Conservation (phyloP, 805 yeast genomes). For the Metschnikowia borealis region DNA sequence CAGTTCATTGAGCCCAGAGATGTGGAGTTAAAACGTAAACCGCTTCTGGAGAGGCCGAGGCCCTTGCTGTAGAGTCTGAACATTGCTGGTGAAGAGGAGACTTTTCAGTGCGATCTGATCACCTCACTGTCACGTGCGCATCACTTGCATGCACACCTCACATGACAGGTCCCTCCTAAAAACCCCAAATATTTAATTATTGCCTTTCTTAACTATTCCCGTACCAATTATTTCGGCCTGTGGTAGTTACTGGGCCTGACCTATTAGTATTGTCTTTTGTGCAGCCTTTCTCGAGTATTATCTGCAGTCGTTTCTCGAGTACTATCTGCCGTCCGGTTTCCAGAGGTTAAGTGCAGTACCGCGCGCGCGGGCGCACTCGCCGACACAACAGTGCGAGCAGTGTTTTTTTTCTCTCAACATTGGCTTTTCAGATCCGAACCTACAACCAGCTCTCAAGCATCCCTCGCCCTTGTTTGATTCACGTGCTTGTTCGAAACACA, state of each 20-base stretch:
- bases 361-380: conserved; percentile 4
- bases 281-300: not conserved
- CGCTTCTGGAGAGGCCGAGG: not conserved
- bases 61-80: not conserved
- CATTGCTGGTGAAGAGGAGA: conserved; percentile 3
- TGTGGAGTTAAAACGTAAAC: conserved; percentile 23
- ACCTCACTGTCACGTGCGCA: conserved; percentile 1
- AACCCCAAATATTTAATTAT: too few relatives aligned
- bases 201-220: too few relatives aligned
- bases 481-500: not conserved
- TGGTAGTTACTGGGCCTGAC: too few relatives aligned
- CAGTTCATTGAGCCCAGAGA: conserved; percentile 47
- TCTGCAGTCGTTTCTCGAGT: not conserved
- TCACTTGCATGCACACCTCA: not conserved
- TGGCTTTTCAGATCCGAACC: conserved; percentile 4
- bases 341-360: not conserved
- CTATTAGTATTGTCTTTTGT: not conserved
- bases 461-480: conserved; percentile 1
- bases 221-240: too few relatives aligned
- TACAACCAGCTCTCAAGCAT: not conserved
- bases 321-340: not conserved
- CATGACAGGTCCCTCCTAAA: too few relatives aligned
- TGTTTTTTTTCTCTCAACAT: conserved; percentile 6
- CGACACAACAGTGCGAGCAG: conserved; percentile 5
- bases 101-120: conserved; percentile 1